phyloP scores from a whole-genome alignment of 2,329 filamentous ascomycete species.

The Capronia americana region DNA sequence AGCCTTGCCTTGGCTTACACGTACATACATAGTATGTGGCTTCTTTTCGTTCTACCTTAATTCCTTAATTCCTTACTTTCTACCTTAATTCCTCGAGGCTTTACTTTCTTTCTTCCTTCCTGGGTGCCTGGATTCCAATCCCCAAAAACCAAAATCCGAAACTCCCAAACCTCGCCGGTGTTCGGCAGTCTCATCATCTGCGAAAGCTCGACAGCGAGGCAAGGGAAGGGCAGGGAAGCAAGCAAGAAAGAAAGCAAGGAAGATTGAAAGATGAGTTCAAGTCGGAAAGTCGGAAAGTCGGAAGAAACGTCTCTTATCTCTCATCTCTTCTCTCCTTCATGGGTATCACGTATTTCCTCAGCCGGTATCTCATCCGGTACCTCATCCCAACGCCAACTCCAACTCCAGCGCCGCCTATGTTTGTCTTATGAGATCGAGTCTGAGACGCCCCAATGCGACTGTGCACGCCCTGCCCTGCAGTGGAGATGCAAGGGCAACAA shows the following conservation, averaged over 20 bases:
- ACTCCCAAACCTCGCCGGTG: too few species aligned
- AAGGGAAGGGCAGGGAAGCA: background rate
- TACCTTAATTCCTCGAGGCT: too few species aligned
- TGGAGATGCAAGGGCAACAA: background rate
- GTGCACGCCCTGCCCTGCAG: background rate
- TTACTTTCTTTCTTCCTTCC: too few species aligned
- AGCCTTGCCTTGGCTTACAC: too few species aligned
- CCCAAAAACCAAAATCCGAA: too few species aligned
- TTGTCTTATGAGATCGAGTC: background rate
- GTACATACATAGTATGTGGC: too few species aligned
- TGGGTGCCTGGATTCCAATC: too few species aligned
- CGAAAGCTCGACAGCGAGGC: background rate
- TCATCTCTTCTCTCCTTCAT: background rate
- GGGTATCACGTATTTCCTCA: background rate
- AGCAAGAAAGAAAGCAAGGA: background rate
- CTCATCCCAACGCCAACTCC: background rate
- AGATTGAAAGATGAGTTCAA: background rate
- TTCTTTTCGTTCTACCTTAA: too few species aligned
- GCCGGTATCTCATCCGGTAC: background rate
- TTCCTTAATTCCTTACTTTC: too few species aligned
- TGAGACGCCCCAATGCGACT: background rate
- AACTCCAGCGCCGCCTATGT: background rate
- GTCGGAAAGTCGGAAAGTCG: background rate
- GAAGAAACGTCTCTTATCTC: background rate
- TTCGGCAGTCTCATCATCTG: background rate